Evolutionary conservation across 1,284 basidiomycete genomes (phyloP).

Genomic region (Fomitopsis betulina): DNA sequence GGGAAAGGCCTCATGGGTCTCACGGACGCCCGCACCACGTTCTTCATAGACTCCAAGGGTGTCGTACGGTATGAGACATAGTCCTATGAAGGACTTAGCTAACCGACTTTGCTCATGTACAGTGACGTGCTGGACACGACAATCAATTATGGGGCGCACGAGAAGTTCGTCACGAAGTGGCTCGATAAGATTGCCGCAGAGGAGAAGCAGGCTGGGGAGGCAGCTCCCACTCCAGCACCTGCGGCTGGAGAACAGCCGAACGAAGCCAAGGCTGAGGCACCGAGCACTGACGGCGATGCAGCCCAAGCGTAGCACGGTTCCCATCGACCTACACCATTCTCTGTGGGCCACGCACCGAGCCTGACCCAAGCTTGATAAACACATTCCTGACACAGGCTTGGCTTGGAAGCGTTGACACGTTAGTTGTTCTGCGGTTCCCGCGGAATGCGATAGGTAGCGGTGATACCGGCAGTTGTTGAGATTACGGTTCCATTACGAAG

Average conservation of each 20-base stretch:
- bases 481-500: not conserved
- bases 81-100: not conserved
- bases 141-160: slow-evolving; percentile 58
- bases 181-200: slow-evolving; percentile 47
- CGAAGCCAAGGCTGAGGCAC: slow-evolving; percentile 4
- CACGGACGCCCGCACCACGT: slow-evolving; percentile 61
- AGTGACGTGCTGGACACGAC: slow-evolving; percentile 54
- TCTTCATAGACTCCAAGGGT: slow-evolving; percentile 70
- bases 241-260: slow-evolving; percentile 8
- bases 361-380: not conserved
- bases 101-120: slow-evolving; percentile 1
- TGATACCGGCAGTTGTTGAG: not conserved
- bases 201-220: slow-evolving; percentile 22
- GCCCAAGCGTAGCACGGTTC: not conserved
- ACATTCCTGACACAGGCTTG: not conserved
- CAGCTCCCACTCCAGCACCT: slow-evolving; percentile 10
- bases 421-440: not conserved
- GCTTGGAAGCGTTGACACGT: not conserved
- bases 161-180: slow-evolving; percentile 64
- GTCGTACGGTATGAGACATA: slow-evolving; percentile 46
- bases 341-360: not conserved
- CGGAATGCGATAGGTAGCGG: not conserved
- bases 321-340: not conserved
- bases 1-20: slow-evolving; percentile 65
- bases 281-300: not conserved